phyloP scores from a whole-genome alignment of 2,329 filamentous ascomycete genomes.

The Verticillium tricorpus region DNA sequence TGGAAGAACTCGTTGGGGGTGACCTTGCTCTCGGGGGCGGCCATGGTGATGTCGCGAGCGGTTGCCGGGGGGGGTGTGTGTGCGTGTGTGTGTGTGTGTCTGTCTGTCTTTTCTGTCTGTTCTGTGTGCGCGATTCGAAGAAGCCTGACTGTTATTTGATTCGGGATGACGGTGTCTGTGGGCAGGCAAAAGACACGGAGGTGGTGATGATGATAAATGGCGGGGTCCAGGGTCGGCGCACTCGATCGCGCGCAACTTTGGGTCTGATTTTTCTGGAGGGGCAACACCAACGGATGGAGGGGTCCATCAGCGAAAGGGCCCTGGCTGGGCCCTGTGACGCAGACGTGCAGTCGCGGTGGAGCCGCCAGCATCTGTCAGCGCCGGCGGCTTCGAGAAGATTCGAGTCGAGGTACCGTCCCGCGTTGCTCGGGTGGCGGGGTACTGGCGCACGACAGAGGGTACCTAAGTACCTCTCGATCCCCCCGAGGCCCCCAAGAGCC shows the following conservation, averaged over 20 bases:
- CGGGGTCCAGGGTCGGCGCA: conserved; percentile 9
- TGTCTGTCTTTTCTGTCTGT: no score
- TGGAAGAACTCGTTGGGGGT: conserved; percentile 53
- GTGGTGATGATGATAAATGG: conserved; percentile 7
- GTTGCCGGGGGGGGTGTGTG: no score
- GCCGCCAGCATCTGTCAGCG: conserved; percentile 9
- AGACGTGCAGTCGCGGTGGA: conserved; percentile 1
- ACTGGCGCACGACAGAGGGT: conserved; percentile 18
- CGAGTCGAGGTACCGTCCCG: conserved; percentile 1
- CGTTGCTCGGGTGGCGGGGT: not conserved
- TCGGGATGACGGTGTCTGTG: not conserved
- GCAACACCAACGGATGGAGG: conserved; percentile 9
- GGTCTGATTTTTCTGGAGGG: conserved; percentile 19
- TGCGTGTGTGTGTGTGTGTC: no score
- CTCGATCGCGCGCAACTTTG: not conserved
- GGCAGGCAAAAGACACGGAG: no score
- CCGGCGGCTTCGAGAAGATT: conserved; percentile 15
- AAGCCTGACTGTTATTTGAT: not conserved
- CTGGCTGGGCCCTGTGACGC: conserved; percentile 1
- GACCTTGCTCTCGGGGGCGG: conserved; percentile 31
- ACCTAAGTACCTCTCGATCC: no score
- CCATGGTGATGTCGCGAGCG: conserved; percentile 28
- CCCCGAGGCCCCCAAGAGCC: no score
- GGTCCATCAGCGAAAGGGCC: not conserved
- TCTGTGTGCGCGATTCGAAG: no score